Conservation (phyloP, 352 stramenopile genomes). For the Pythium brassicae region DNA sequence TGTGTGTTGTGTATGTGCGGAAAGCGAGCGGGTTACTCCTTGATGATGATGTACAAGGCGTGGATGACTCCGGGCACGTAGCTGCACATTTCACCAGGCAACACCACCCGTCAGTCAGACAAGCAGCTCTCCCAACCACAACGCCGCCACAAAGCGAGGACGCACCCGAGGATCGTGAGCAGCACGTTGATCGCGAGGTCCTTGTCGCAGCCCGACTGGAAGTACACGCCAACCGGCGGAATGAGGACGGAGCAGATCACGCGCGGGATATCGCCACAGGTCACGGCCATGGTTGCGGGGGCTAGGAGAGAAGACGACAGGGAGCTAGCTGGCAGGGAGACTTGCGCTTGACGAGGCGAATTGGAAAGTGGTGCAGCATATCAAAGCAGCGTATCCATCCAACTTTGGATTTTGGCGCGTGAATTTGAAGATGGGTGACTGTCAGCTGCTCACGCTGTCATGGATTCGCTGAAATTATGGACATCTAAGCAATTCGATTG, state of each 20-base stretch:
- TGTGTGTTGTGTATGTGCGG: not conserved
- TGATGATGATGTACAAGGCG: constrained; percentile 69
- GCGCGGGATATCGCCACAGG: constrained; percentile 56
- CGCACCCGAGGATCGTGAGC: constrained; percentile 25
- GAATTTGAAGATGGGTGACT: not conserved
- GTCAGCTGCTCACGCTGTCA: too few relatives aligned
- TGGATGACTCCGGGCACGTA: constrained; percentile 68
- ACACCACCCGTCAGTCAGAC: not conserved
- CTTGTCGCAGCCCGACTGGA: constrained; percentile 30
- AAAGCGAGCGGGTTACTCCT: constrained; percentile 25
- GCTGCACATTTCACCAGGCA: constrained; percentile 22
- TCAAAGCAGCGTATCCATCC: not conserved
- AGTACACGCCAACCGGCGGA: constrained; percentile 37
- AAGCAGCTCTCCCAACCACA: constrained; percentile 8
- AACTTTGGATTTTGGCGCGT: too few relatives aligned
- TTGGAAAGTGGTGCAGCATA: not conserved
- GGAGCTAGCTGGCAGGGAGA: not conserved
- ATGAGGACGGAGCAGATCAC: constrained; percentile 62
- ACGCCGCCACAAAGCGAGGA: constrained; percentile 35
- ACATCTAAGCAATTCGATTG: too few relatives aligned
- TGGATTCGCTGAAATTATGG: too few relatives aligned
- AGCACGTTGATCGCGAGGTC: constrained; percentile 61
- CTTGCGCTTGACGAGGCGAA: constrained; percentile 3
- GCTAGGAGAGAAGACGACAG: too few relatives aligned
- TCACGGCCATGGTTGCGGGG: constrained; percentile 34